Percentiles rank a stretch among this genome's conserved stretches.
Conservation (phyloP, 495 filamentous ascomycete species). For the Aspergillus leporis region DNA sequence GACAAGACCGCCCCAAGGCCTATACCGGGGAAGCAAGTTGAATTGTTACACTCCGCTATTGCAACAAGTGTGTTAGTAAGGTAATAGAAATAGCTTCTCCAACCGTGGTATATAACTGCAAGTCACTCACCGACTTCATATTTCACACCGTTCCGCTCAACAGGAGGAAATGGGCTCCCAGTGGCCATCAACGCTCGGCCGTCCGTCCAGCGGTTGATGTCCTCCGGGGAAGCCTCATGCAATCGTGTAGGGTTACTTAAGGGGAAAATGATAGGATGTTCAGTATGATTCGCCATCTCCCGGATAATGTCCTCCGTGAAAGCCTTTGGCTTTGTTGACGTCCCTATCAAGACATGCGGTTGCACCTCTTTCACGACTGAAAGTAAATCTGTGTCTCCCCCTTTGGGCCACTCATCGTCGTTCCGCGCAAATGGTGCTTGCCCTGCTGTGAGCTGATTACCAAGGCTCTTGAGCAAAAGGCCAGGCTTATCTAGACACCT, state of each 20-base stretch:
- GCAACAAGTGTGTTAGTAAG: conserved; percentile 1
- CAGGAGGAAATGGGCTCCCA: conserved; percentile 79
- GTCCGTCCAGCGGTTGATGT: conserved; percentile 75
- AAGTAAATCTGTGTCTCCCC: conserved; percentile 57
- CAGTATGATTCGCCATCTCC: conserved; percentile 78
- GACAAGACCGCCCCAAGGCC: conserved; percentile 76
- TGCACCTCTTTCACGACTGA: conserved; percentile 69
- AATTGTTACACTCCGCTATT: conserved; percentile 86
- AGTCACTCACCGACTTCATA: conserved; percentile 59
- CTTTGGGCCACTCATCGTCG: conserved; percentile 62
- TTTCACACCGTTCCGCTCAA: conserved; percentile 63
- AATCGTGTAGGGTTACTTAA: conserved; percentile 84
- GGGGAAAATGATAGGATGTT: conserved; percentile 79
- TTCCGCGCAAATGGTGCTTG: conserved; percentile 68
- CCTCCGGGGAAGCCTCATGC: conserved; percentile 79
- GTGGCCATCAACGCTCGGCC: conserved; percentile 82
- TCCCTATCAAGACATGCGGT: conserved; percentile 81
- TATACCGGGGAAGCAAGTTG: conserved; percentile 82
- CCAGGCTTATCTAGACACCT: conserved; percentile 88
- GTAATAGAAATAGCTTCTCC: not conserved
- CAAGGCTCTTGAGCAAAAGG: conserved; percentile 65
- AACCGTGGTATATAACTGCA: not conserved
- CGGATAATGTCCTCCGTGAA: conserved; percentile 74
- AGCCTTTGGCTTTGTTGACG: conserved; percentile 75
- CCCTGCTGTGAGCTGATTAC: conserved; percentile 58